These are phyloP conservation scores for Pythium phragmitis DNA, from an alignment of 352 stramenopile species.

Conservation along the genomic window DNA sequence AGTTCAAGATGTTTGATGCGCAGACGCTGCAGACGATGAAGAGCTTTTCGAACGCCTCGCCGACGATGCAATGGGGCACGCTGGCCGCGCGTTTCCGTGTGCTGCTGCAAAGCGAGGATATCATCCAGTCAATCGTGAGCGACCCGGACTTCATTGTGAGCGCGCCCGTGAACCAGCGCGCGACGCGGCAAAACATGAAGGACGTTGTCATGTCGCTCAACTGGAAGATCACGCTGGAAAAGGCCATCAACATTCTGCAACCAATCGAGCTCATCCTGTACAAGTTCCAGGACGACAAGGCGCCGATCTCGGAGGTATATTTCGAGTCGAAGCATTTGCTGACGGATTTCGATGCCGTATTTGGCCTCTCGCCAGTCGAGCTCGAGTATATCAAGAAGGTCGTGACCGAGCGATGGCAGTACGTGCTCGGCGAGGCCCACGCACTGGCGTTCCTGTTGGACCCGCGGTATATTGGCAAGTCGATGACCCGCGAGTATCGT, in stretches of 20 bases:
- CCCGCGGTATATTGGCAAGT: constrained; percentile 79
- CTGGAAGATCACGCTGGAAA: constrained; percentile 81
- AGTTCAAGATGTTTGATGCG: constrained; percentile 74
- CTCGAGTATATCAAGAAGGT: constrained; percentile 85
- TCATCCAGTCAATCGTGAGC: constrained; percentile 73
- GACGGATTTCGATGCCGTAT: constrained; percentile 75
- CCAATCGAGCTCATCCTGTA: constrained; percentile 80
- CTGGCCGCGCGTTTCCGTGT: constrained; percentile 68
- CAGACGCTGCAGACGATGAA: constrained; percentile 79
- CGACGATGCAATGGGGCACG: constrained; percentile 67
- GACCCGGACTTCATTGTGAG: constrained; percentile 56
- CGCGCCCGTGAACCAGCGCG: constrained; percentile 48
- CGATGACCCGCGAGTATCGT: constrained; percentile 78
- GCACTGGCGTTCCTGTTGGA: constrained; percentile 73
- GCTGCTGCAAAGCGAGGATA: constrained; percentile 62
- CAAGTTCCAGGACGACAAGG: constrained; percentile 84
- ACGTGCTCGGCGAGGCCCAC: constrained; percentile 74
- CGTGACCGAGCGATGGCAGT: constrained; percentile 71
- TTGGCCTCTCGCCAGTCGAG: constrained; percentile 63
- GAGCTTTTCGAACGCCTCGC: constrained; percentile 58
- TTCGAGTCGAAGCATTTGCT: constrained; percentile 79
- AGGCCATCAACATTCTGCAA: constrained; percentile 74
- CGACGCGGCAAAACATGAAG: constrained; percentile 63
- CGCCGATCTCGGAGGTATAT: constrained; percentile 80
- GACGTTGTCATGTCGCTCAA: constrained; percentile 69